Base-by-base conservation (phyloP, 306 rosid species). In the Albizia julibrissin region DNA sequence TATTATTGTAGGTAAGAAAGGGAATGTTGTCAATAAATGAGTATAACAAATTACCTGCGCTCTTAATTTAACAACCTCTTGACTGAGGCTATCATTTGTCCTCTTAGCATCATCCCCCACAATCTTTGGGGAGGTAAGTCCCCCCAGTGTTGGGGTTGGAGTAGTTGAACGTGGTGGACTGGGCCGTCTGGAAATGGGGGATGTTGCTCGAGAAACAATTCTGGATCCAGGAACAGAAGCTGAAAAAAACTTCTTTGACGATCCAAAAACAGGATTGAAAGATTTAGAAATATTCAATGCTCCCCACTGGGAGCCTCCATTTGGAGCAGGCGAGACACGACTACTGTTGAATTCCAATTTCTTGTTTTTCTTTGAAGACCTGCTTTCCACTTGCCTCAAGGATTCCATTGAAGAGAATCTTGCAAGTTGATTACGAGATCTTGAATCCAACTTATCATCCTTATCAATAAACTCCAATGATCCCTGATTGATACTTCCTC, bases 211-310 rank as follows among this genome's bases (percentile, higher is more conserved):
- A 59, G 99, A 95, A 82, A 92, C 97, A 87, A 95, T 95, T 91
- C 99, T 95, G 66, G 99, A 95, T 87, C 99, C 99, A 76, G 99
- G 99, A 80, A 95, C 98, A 81, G 99, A 95, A 82, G 99, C 99
- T 58, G 99, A 94, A 89, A 95, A 95, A 80, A 95, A 95, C 91
- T 95, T 95, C 87, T 95, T 95, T 21, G 99, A 95, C 46, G 99
- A 92, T 76, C 99, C 99, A 89, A 95, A 95, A 52, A 92, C 98
- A 6, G 99, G 99, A 90, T 95, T 93, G 52, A 95, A 90, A 79
- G 99, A 90, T 88, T 95, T 95, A 58, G 98, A 89, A 75, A 95
- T 91, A 82, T 89, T 93, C 84, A 88, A 81, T 52, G 93, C 92
- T 80, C 98, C 98, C 98, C 99, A 92, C 77, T 95, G 99, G 8